These are phyloP conservation scores for Xerocomellus dryophilus DNA, from an alignment of 768 basidiomycete species.

Conservation along the genomic window DNA sequence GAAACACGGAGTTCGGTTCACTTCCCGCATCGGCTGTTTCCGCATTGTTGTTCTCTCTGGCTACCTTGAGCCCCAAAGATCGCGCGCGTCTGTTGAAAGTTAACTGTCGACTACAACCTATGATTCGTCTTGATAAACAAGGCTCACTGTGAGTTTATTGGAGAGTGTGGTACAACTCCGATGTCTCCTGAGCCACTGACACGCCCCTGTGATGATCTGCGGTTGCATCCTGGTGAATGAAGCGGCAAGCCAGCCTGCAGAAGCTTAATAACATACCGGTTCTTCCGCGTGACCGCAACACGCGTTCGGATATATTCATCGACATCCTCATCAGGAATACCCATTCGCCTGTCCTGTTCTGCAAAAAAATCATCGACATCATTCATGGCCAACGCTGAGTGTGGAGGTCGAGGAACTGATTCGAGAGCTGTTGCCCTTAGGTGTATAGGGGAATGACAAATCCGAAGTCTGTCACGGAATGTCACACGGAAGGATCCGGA, in stretches of 20 bases:
- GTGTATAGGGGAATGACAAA: conserved; percentile 8
- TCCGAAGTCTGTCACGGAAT: not conserved
- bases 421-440: not conserved
- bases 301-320: conserved; percentile 44
- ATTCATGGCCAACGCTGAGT: conserved; percentile 17
- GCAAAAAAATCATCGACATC: conserved; percentile 48
- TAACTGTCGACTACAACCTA: not conserved
- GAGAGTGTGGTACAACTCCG: not conserved
- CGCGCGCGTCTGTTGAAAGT: conserved; percentile 9
- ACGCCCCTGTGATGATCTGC: conserved; percentile 4
- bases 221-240: conserved; percentile 2
- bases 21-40: not conserved
- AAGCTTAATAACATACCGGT: conserved; percentile 12
- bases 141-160: conserved; percentile 10
- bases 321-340: conserved; percentile 49
- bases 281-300: conserved; percentile 12
- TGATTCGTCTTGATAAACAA: not conserved
- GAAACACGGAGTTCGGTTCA: not conserved
- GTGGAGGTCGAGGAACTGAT: not conserved
- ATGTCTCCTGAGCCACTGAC: not conserved
- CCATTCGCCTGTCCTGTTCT: conserved; percentile 56
- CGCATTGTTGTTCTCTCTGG: not conserved
- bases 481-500: not conserved
- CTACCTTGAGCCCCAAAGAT: not conserved
- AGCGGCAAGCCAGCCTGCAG: not conserved